These are phyloP conservation scores for Penium margaritaceum DNA, from an alignment of 139 green algal genomes.

Conservation along the genomic window DNA sequence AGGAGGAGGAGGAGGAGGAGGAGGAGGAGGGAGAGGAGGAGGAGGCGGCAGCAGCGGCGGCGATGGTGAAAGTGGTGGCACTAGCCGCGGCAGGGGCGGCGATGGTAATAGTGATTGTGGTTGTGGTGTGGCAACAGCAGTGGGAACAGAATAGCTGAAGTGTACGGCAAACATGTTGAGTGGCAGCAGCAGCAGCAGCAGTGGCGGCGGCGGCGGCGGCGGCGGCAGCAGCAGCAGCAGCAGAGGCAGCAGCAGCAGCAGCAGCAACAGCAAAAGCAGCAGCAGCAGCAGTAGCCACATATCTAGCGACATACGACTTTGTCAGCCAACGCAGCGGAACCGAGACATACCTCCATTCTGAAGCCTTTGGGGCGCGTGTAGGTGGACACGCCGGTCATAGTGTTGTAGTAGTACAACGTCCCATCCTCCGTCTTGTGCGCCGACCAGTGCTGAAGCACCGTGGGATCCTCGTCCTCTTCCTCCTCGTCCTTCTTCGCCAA, in stretches of 20 bases:
- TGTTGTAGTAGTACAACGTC: conserved; percentile 71
- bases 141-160: too few relatives aligned
- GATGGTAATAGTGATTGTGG: too few relatives aligned
- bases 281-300: neutral
- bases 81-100: too few relatives aligned
- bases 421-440: conserved; percentile 58
- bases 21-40: neutral
- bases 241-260: too few relatives aligned
- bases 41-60: neutral
- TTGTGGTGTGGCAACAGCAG: too few relatives aligned
- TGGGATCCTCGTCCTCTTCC: conserved; percentile 22
- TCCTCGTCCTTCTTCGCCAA: neutral
- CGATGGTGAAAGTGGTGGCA: neutral
- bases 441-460: conserved; percentile 47
- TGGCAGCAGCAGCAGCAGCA: neutral
- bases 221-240: neutral
- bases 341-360: conserved; percentile 23
- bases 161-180: too few relatives aligned
- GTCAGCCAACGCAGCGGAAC: too few relatives aligned
- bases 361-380: conserved; percentile 58
- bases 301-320: neutral
- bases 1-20: neutral
- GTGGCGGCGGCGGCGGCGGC: neutral
- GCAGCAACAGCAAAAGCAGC: too few relatives aligned
- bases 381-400: conserved; percentile 53